A percentile compares a stretch with the other conserved stretches of the same genome.
These are phyloP conservation scores for Wallacemonas sp. DNA, from an alignment of 208 protist genomes.

Conservation along the genomic window DNA sequence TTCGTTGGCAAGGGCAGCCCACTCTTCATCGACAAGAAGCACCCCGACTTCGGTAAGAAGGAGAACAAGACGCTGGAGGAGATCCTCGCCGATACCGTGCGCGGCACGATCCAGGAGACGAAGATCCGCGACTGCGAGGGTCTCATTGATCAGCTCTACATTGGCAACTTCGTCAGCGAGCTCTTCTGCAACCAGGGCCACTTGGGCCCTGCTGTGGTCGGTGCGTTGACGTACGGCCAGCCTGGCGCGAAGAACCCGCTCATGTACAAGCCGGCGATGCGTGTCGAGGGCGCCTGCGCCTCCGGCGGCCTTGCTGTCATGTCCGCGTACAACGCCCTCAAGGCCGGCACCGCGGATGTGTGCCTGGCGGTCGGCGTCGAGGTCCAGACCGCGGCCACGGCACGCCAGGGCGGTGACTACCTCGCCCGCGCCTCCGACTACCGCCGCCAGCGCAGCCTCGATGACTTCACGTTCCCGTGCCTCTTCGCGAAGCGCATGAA, in stretches of 20 bases:
- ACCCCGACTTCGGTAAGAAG: slow-evolving; percentile 91
- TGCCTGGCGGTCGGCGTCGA: slow-evolving; percentile 83
- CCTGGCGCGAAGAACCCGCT: slow-evolving; percentile 40
- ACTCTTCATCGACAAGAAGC: slow-evolving; percentile 92
- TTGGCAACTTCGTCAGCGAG: slow-evolving; percentile 91
- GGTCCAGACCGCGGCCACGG: slow-evolving; percentile 84
- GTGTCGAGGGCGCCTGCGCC: slow-evolving; percentile 91
- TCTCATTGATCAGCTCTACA: slow-evolving; percentile 68
- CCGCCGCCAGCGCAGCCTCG: slow-evolving; percentile 75
- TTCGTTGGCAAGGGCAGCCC: slow-evolving; percentile 91
- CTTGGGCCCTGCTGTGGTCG: slow-evolving; percentile 75
- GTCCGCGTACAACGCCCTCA: slow-evolving; percentile 50
- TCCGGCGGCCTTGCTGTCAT: slow-evolving; percentile 85
- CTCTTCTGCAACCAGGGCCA: slow-evolving; percentile 90
- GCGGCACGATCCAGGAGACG: slow-evolving; percentile 57
- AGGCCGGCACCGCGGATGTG: slow-evolving; percentile 67
- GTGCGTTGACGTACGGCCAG: slow-evolving; percentile 37
- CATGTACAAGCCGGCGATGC: slow-evolving; percentile 71
- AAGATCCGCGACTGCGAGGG: slow-evolving; percentile 47
- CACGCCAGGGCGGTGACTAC: slow-evolving; percentile 85
- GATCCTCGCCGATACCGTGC: slow-evolving; percentile 56
- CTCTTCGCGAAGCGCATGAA: slow-evolving; percentile 89
- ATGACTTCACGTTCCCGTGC: slow-evolving; percentile 94
- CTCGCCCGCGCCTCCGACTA: slow-evolving; percentile 91
- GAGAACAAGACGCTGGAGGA: slow-evolving; percentile 84